Base-by-base conservation (phyloP, 805 yeast species). In the Candida ascalaphidarum region DNA sequence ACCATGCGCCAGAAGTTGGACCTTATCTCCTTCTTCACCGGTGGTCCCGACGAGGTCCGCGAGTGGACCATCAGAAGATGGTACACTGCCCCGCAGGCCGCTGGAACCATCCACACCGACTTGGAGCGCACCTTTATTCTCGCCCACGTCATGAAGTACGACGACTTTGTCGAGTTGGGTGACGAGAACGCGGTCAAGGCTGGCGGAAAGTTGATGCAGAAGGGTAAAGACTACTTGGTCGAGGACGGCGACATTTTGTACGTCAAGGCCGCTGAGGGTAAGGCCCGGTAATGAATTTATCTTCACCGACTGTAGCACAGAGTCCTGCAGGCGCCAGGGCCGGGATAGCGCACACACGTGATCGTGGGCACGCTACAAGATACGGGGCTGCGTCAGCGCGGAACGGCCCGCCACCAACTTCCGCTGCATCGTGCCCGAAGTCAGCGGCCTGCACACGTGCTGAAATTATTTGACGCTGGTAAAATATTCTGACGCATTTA, bases 41-140 rank as follows among this genome's bases (percentile, higher is more conserved):
- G 92, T 52, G 98, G 98, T 44, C 81, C 94, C 23, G 84, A 83
- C 37, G 98, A 92, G 65, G 95, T 88, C 28, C 81, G 96, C 58
- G 96, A 94, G 61, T 92, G 98, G 98, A 92, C 98, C 20, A 77
- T 92, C 39, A 77, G 97, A 61, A 66, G 69, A 43, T 94, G 94
- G 44, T 81, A 89, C 26, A 79, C 83, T 45, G 96, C 96, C 30
- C 98, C 98, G n/a, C 86, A 82, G 50, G 97, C 98, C 25, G 98
- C 98, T 14, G 97, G 96, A 55, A 95, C 92, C 25, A 89, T 89
- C 47, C 98, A 92, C 59, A 82, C 88, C 22, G 98, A 89, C 62
- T 74, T 89, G 55, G 88, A 84, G 72, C 83, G 80, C 57, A 89
- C 97, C 14, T 92, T 92, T 55, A 86, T 92, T 48, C 76, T 85